Base-by-base conservation (phyloP, 129 eudicot species). In the Gnaphalium uliginosum region DNA sequence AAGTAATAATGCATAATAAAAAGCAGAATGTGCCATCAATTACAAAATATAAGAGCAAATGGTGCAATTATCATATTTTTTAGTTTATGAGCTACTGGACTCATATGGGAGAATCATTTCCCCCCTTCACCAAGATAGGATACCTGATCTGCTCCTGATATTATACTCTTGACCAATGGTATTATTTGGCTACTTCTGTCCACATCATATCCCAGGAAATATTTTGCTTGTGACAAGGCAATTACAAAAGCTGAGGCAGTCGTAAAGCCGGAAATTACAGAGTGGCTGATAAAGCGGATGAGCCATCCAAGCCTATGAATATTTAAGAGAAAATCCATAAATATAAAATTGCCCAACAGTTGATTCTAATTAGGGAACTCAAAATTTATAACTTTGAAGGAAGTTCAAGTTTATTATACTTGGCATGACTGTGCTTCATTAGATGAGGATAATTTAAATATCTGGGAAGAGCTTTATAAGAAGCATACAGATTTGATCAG, bases 241-340 rank as follows among this genome's bases (percentile, higher is more conserved):
- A 93, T 93, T 63, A 88, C 96, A 79, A 90, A 77, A 77, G 98
- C 98, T 73, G 98, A 93, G 76, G 98, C 95, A 62, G 98, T 90
- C 66, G 98, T 93, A 81, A 93, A 93, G 48, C 98, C 98, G 66
- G 98, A 93, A 70, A 93, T 93, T 81, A 93, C 98, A 60, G 98
- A 87, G 80, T 84, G 98, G 74, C 98, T 93, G 84, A 93, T 93
- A 85, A 93, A 93, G 39, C 98, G 97, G 56, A 93, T 86, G 53
- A 93, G 80, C 98, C 98, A 93, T 81, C 98, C 98, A 56, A 93
- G 97, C 91, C 98, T 93, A 72, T 30, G 67, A 61, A 65, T 63
- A 51, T 43, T 35, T 67, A 41, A 63, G n/a, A 46, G 17, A 51
- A 62, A 29, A 51, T 48, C 66, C 73, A 15, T 9, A 37, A 60